Conservation (phyloP, 2,329 filamentous ascomycete species). For the Sclerotinia trifoliorum region DNA sequence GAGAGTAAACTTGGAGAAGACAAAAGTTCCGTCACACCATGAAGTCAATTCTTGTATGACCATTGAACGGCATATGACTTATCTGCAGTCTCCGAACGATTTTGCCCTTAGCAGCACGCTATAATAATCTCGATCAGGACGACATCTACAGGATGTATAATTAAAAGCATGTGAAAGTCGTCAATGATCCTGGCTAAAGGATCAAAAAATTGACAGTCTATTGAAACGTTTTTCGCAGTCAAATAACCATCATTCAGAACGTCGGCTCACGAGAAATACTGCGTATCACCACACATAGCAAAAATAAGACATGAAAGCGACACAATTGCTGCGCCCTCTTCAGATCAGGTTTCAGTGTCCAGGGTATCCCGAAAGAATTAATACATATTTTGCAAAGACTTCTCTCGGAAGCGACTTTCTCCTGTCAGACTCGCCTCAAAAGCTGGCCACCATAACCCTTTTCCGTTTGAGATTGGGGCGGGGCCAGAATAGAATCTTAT, state of each 20-base stretch:
- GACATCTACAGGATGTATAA: neutral
- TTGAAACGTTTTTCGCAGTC: neutral
- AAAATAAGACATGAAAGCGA: neutral
- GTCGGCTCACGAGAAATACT: neutral
- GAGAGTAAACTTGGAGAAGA: neutral
- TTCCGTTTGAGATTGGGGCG: constrained; percentile 6
- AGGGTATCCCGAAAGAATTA: neutral
- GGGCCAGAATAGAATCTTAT: constrained; percentile 11
- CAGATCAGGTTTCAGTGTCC: constrained; percentile 13
- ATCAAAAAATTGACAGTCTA: neutral
- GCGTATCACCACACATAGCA: neutral
- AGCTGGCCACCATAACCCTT: neutral
- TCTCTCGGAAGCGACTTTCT: neutral
- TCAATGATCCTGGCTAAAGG: neutral
- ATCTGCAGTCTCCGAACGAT: neutral
- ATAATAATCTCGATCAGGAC: neutral
- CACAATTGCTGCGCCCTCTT: constrained; percentile 14
- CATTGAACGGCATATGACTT: neutral
- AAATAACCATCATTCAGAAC: neutral
- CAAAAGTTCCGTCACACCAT: neutral
- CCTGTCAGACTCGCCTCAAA: neutral
- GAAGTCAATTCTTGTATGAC: neutral
- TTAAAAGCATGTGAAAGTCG: neutral
- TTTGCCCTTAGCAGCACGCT: neutral
- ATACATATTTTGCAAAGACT: neutral